Evolutionary conservation across 805 yeast species (phyloP).

Genomic region (Candida easanensis): DNA sequence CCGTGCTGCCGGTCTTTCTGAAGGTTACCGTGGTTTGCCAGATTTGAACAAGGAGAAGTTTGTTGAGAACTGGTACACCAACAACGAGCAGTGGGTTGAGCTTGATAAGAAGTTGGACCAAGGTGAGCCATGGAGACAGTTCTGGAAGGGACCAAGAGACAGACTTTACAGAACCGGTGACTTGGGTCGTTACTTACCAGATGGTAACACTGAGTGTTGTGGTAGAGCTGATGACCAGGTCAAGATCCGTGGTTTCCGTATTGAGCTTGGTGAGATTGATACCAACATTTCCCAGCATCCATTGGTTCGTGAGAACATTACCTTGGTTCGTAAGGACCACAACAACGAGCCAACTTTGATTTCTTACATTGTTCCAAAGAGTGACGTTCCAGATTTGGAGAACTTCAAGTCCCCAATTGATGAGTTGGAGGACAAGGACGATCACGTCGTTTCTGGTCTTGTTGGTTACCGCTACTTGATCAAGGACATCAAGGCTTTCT

Average conservation of each 20-base stretch:
- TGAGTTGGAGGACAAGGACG: conserved; percentile 42
- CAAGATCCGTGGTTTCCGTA: conserved; percentile 97
- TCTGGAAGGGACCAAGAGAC: conserved; percentile 94
- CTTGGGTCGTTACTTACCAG: conserved; percentile 93
- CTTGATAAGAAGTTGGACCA: conserved; percentile 46
- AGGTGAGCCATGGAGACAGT: conserved; percentile 62
- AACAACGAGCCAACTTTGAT: conserved; percentile 90
- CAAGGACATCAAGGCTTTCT: conserved; percentile 74
- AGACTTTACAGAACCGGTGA: conserved; percentile 97
- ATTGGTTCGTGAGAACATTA: conserved; percentile 85
- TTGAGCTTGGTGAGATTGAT: conserved; percentile 97
- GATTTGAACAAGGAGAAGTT: conserved; percentile 87
- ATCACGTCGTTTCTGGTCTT: conserved; percentile 75
- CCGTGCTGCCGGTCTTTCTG: conserved; percentile 97
- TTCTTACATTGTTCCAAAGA: conserved; percentile 87
- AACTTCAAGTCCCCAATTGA: conserved; percentile 42
- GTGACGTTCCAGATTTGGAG: conserved; percentile 44
- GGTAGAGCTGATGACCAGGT: conserved; percentile 99
- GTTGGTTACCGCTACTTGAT: conserved; percentile 73
- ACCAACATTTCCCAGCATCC: conserved; percentile 95
- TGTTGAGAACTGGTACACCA: conserved; percentile 86
- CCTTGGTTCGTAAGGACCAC: conserved; percentile 87
- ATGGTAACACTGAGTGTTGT: conserved; percentile 96
- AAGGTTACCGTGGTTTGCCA: conserved; percentile 90
- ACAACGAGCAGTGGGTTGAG: conserved; percentile 58